Percentiles rank a stretch among this genome's conserved stretches.
Conservation (phyloP, 2,329 filamentous ascomycete genomes). For the Phoma herbarum region DNA sequence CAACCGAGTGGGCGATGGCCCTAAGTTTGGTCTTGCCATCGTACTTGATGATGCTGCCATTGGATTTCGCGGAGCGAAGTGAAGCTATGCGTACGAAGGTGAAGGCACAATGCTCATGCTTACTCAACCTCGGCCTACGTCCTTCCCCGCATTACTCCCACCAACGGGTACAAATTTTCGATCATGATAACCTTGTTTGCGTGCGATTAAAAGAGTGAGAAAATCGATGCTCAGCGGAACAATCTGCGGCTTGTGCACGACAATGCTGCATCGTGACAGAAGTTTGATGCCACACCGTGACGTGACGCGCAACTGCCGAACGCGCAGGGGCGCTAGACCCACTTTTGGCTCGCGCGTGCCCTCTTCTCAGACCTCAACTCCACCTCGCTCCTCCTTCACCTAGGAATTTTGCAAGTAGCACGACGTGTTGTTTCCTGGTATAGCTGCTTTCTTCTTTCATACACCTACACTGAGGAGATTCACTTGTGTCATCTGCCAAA, state of each 20-base stretch:
- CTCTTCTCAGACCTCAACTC: conserved; percentile 1
- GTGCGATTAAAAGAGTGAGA: neutral
- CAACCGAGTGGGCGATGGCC: conserved; percentile 41
- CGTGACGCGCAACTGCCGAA: neutral
- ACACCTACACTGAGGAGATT: neutral
- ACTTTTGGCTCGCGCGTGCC: conserved; percentile 5
- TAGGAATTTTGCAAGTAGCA: neutral
- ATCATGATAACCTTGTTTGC: neutral
- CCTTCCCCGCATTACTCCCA: conserved; percentile 13
- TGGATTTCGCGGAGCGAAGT: neutral
- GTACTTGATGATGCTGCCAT: neutral
- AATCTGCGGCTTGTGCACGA: neutral
- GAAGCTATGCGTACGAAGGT: neutral
- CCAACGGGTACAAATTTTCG: neutral
- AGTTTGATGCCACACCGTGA: neutral
- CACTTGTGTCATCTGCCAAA: neutral
- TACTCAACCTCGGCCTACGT: conserved; percentile 13
- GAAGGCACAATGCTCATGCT: neutral
- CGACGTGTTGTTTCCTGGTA: neutral
- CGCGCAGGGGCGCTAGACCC: neutral
- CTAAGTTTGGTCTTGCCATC: neutral
- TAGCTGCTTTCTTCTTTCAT: neutral
- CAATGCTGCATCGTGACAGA: neutral
- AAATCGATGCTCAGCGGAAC: no score
- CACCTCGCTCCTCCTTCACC: neutral